Evolutionary conservation across 371 early-diverging fungal genomes (phyloP).

Genomic region (Cladochytrium tenue): DNA sequence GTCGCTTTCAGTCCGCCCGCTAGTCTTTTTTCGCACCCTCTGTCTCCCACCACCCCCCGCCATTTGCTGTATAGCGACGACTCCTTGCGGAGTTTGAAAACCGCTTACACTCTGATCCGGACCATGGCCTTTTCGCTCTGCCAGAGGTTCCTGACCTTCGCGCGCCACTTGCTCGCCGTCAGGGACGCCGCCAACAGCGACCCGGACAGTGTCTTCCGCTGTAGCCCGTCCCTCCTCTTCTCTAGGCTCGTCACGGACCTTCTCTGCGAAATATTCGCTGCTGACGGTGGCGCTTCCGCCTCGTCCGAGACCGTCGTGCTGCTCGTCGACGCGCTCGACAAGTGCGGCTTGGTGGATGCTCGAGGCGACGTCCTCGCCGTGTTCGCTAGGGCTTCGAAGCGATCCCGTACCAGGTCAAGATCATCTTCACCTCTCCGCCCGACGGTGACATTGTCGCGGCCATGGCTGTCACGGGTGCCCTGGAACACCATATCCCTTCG

Average conservation of each 20-base stretch:
- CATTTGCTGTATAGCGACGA: no score
- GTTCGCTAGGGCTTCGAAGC: slow-evolving; percentile 13
- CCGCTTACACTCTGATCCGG: neutral
- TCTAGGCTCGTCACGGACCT: neutral
- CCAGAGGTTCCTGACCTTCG: neutral
- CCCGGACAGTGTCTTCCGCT: neutral
- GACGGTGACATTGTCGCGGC: neutral
- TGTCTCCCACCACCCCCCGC: no score
- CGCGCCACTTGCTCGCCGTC: neutral
- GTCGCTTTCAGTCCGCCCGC: no score
- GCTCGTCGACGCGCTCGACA: slow-evolving; percentile 28
- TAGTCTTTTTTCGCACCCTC: no score
- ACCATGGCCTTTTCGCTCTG: neutral
- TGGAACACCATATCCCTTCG: neutral
- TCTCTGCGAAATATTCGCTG: neutral
- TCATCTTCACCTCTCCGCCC: slow-evolving; percentile 22
- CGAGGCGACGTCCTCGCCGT: slow-evolving; percentile 22
- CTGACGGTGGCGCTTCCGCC: neutral
- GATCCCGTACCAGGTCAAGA: slow-evolving; percentile 16
- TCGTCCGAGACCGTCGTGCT: slow-evolving; percentile 12
- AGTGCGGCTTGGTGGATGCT: slow-evolving; percentile 20
- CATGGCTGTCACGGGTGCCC: neutral
- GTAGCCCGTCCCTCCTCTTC: slow-evolving; percentile 7
- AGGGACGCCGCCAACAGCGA: neutral
- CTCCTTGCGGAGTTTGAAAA: no score